Percentiles rank a stretch among this genome's conserved stretches.
These are phyloP conservation scores for Fusarium albosuccineum DNA, from an alignment of 2,329 filamentous ascomycete species.

Conservation along the genomic window DNA sequence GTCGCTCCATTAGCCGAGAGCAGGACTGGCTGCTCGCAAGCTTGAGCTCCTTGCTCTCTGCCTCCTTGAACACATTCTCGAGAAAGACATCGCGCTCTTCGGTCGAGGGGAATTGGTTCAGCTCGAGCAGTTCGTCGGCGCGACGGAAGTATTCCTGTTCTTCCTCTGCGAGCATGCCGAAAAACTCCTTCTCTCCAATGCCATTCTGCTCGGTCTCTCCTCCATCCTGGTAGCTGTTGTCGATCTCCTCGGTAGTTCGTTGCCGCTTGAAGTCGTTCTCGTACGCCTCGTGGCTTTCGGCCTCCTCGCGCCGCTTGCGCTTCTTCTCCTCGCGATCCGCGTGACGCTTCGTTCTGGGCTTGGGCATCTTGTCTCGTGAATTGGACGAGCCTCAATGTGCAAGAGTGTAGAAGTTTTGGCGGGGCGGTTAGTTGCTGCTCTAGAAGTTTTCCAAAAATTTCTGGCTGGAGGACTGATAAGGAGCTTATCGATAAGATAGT, in stretches of 20 bases:
- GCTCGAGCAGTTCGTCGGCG: conserved; percentile 89
- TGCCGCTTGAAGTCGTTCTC: conserved; percentile 44
- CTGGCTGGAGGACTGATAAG: background rate
- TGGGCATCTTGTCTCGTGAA: conserved; percentile 53
- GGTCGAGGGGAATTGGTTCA: conserved; percentile 84
- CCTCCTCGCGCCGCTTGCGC: conserved; percentile 53
- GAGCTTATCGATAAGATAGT: conserved; percentile 37
- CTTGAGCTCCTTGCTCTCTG: conserved; percentile 93
- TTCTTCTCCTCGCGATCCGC: conserved; percentile 56
- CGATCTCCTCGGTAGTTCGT: conserved; percentile 42
- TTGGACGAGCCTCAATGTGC: conserved; percentile 16
- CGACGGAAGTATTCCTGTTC: conserved; percentile 97
- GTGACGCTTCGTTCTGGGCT: conserved; percentile 59
- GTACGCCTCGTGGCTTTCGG: conserved; percentile 34
- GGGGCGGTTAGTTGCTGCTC: conserved; percentile 25
- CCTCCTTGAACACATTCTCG: conserved; percentile 87
- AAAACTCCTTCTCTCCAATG: conserved; percentile 78
- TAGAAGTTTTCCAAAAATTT: conserved; percentile 39
- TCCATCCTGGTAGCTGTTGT: conserved; percentile 42
- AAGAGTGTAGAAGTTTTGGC: conserved; percentile 24
- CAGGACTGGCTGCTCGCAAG: conserved; percentile 96
- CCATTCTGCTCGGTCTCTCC: conserved; percentile 44
- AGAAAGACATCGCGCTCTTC: conserved; percentile 81
- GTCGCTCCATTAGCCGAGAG: conserved; percentile 89
- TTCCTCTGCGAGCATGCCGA: conserved; percentile 90